These are phyloP conservation scores for Amanita phalloides DNA, from an alignment of 768 basidiomycete genomes.

Conservation along the genomic window DNA sequence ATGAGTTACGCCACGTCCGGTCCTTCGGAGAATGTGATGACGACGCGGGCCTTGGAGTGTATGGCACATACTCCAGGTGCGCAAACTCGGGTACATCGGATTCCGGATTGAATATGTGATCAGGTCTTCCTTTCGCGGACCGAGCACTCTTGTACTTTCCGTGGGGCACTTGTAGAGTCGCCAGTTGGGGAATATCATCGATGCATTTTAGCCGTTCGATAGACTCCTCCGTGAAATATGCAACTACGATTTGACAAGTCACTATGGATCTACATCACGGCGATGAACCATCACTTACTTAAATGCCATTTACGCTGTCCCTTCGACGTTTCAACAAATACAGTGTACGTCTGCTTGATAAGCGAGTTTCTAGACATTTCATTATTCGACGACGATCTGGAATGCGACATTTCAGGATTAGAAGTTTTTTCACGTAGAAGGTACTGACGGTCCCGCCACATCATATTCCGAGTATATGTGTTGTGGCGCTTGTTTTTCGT, in stretches of 20 bases:
- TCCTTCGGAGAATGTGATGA: constrained; percentile 10
- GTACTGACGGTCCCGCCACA: constrained; percentile 16
- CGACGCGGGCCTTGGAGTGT: constrained; percentile 20
- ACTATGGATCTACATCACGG: neutral
- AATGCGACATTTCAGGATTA: constrained; percentile 1
- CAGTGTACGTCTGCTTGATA: constrained; percentile 77
- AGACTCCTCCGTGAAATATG: constrained; percentile 70
- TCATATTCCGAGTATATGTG: constrained; percentile 39
- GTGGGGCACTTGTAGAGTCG: constrained; percentile 44
- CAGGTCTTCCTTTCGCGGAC: constrained; percentile 45
- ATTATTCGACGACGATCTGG: constrained; percentile 18
- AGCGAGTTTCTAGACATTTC: constrained; percentile 31
- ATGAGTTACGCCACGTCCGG: constrained; percentile 5
- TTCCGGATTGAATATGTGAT: constrained; percentile 38
- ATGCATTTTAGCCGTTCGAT: constrained; percentile 48
- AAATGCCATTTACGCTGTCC: constrained; percentile 78
- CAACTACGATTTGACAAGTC: constrained; percentile 34
- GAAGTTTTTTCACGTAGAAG: neutral
- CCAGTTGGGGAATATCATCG: constrained; percentile 47
- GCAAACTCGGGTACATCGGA: constrained; percentile 24
- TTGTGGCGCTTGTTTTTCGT: constrained; percentile 54
- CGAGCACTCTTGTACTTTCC: constrained; percentile 66
- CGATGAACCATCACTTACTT: constrained; percentile 31
- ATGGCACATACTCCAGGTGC: constrained; percentile 35
- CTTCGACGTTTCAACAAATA: constrained; percentile 54